Evolutionary conservation across 2,329 filamentous ascomycete species (phyloP), one percentile per base, ranked within the genome.

Genomic region (Talaromyces sp.): DNA sequence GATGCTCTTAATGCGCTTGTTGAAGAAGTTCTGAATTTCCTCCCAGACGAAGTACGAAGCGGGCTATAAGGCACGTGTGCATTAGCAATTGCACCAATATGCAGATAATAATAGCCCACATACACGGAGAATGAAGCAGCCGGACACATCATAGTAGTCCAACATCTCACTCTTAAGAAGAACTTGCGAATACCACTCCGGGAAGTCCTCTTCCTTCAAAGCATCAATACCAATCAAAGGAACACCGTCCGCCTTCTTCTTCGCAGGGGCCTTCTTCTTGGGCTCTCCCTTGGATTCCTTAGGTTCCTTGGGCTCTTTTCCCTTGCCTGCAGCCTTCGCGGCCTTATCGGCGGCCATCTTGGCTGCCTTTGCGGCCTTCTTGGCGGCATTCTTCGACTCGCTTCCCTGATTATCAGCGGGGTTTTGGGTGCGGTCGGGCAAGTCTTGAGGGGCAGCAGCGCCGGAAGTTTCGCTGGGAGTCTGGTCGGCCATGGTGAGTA

Each of bases 121-220:
- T 62, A 80, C 79, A 86, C 90, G 92, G 73, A 96, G 83, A 72
- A 97, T 94, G 75, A 96, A 97, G 79, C 95, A 97, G 44, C 92
- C 90, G n/a, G 92, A 90, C 57, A 97, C 43, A 52, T 52, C 49
- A 42, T 52, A 52, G 49, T 97, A 99, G 69, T 96, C 92, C 66
- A 97, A 87, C 88, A 99, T 90, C 72, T 97, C 91, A 65, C 91
- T 90, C 83, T 99, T 99, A 69, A 92, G 86, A 52, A 99, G 88
- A 56, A 97, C 90, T 77, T 99, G 93, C 77, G 96, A 91, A 77
- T 99, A 99, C 94, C 94, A 99, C 75, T 87, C 86, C 46, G 90
- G 82, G 71, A 99, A 94, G 77, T 97, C 91, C 43, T 89, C 87
- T 44, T 87, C 80, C 77, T 97, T 97, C 59, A 83, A 82, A 55